Conservation (phyloP, 306 rosid species). For the Sechiopsis laciniata region DNA sequence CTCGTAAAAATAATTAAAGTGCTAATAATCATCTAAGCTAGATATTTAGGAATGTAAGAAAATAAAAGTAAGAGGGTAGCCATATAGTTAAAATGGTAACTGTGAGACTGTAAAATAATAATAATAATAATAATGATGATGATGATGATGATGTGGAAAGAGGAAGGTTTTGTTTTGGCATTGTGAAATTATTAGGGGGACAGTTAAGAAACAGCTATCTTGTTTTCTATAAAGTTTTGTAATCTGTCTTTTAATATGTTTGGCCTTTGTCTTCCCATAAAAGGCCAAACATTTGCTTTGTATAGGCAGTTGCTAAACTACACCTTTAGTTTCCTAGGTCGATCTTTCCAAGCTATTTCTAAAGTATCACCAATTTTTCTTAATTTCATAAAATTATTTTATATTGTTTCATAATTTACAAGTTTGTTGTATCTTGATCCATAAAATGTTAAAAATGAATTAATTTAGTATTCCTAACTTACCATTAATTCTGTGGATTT, state of each 20-base stretch:
- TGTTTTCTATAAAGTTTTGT: neutral
- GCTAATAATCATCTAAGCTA: no score
- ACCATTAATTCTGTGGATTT: no score
- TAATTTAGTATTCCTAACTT: no score
- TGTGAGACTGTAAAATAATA: neutral
- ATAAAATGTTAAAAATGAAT: no score
- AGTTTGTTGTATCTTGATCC: no score
- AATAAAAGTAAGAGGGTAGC: no score
- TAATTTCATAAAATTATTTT: neutral
- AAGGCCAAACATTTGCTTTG: neutral
- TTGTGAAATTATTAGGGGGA: neutral
- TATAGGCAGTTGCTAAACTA: neutral
- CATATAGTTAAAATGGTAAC: neutral
- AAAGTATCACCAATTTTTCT: neutral
- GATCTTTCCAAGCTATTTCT: neutral
- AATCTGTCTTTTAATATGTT: neutral
- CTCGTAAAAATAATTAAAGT: no score
- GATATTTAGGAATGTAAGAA: no score
- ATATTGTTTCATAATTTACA: no score
- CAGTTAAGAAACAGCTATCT: slow-evolving; percentile 5
- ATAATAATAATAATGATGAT: no score
- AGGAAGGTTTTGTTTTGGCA: neutral
- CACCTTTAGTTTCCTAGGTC: neutral
- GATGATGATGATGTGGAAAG: no score
- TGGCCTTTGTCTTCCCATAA: neutral